Base-by-base conservation (phyloP, 75 land plant genomes). In the Cryptomeria japonica region DNA sequence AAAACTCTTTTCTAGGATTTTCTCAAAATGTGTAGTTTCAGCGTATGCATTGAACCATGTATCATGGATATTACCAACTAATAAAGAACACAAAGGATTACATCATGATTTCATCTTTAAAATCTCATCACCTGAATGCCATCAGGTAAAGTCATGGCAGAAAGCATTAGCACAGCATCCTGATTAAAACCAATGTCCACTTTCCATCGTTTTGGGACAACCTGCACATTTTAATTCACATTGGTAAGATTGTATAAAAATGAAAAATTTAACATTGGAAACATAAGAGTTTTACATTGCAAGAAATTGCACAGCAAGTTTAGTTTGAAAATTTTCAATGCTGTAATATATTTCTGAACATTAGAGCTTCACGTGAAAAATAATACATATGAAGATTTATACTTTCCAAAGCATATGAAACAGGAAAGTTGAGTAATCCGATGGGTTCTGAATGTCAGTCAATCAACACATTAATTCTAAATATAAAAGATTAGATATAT, bases 131-230 rank as follows among this genome's bases (percentile, higher is more conserved):
- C 99, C 98, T 98, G 99, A 64, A 97, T 96, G 85, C 99, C 99
- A 94, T 98, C 99, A 28, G 99, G 99, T 88, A 96, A 89, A 86
- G 94, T 98, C 90, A 98, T 98, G n/a, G 99, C 93, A 85, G 99
- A 96, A 87, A 98, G 95, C 99, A 98, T 95, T 88, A 98, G 84
- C 22, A 96, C 92, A 58, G 98, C 99, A 90, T 96, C 95, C 87
- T 98, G 99, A 83, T 89, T 93, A 32, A 89, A 94, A 86, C 95
- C 95, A 84, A 98, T 93, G 58, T 98, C 99, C 86, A 98, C 87
- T 88, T 90, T 93, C 99, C 99, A 98, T 19, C 99, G 91, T 86
- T 98, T 97, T 68, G 90, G 91, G 84, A 91, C 94, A 90, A 96
- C 93, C 99, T 97, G 79, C 15, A 70, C 25, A 41, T 80, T 80